A percentile compares a stretch with the other conserved stretches of the same genome.
phyloP scores from a whole-genome alignment of 768 basidiomycete genomes.

The Leccinum truebloodii region DNA sequence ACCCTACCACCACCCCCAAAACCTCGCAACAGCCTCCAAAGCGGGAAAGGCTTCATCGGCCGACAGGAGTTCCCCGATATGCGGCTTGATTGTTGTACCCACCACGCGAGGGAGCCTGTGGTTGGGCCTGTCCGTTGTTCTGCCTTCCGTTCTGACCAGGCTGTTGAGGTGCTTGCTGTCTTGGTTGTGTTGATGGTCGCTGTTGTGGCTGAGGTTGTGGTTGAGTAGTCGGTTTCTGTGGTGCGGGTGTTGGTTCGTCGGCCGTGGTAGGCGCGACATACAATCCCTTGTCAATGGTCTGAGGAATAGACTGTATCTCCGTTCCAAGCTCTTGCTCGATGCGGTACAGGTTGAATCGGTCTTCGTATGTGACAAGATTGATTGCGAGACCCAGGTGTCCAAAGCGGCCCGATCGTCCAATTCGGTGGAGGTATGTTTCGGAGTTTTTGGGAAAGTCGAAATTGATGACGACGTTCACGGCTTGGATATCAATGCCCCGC shows the following conservation, averaged over 20 bases:
- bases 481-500: constrained; percentile 99
- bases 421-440: constrained; percentile 98
- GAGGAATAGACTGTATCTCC: constrained; percentile 95
- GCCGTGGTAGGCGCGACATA: constrained; percentile 80
- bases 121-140: constrained; percentile 23
- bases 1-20: not conserved
- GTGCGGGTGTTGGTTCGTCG: constrained; percentile 48
- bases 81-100: constrained; percentile 25
- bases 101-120: constrained; percentile 25
- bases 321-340: constrained; percentile 99
- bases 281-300: constrained; percentile 83
- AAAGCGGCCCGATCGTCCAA: constrained; percentile 96
- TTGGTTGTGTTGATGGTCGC: constrained; percentile 26
- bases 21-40: not conserved
- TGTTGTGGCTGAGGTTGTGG: constrained; percentile 36
- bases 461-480: constrained; percentile 99
- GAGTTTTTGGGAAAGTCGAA: constrained; percentile 99
- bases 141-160: constrained; percentile 30
- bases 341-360: constrained; percentile 95
- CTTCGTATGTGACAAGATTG: constrained; percentile 97
- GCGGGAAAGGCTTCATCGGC: constrained; percentile 24
- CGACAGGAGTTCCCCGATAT: constrained; percentile 31
- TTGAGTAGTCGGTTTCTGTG: constrained; percentile 38
- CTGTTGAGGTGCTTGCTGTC: constrained; percentile 32
- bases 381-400: constrained; percentile 97